Conservation (phyloP, 768 basidiomycete species). For the Xerocomellus amylosporus region DNA sequence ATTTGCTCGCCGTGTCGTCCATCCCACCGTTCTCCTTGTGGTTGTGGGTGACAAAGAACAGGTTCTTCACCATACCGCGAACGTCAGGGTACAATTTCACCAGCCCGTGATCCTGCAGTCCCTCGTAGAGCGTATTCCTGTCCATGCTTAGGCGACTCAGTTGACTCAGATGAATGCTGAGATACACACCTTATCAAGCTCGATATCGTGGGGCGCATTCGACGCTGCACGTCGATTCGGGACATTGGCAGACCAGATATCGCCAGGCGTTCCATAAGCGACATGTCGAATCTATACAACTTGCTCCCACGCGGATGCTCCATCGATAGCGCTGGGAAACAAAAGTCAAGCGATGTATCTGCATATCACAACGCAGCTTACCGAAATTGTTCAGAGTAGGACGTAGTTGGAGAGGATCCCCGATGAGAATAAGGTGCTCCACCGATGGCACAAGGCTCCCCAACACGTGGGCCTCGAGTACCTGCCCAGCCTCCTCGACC, state of each 20-base stretch:
- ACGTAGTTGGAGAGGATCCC: conserved; percentile 74
- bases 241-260: conserved; percentile 60
- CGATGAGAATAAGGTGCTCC: conserved; percentile 76
- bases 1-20: conserved; percentile 65
- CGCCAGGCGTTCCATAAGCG: conserved; percentile 73
- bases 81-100: conserved; percentile 54
- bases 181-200: conserved; percentile 36
- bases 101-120: conserved; percentile 53
- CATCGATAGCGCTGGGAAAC: conserved; percentile 58
- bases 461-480: conserved; percentile 74
- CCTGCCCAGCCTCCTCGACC: conserved; percentile 82
- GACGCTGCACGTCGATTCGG: conserved; percentile 64
- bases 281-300: conserved; percentile 67
- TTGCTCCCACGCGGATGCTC: conserved; percentile 55
- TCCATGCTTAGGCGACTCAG: not conserved
- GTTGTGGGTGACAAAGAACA: conserved; percentile 66
- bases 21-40: conserved; percentile 57
- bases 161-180: not conserved
- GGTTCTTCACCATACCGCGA: conserved; percentile 58
- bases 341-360: not conserved
- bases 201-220: conserved; percentile 73
- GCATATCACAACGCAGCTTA: conserved; percentile 27
- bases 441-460: conserved; percentile 61
- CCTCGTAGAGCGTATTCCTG: conserved; percentile 60
- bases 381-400: conserved; percentile 64